phyloP scores from a whole-genome alignment of 345 rosid genomes.

The Linum trigynum region DNA sequence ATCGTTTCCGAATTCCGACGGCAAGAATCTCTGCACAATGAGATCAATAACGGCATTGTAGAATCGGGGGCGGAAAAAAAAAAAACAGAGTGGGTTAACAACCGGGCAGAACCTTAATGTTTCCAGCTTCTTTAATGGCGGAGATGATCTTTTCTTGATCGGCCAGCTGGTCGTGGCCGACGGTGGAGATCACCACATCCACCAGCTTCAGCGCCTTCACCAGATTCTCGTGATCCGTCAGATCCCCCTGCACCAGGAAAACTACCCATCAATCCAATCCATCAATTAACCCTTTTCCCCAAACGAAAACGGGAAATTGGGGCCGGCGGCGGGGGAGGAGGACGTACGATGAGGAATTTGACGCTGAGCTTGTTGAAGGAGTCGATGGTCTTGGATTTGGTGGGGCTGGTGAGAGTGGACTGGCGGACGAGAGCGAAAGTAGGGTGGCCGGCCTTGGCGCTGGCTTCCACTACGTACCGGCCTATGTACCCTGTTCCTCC shows the following conservation, averaged over 20 bases:
- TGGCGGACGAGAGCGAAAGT: slow-evolving; percentile 11
- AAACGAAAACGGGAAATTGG: not conserved
- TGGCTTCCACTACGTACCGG: slow-evolving; percentile 8
- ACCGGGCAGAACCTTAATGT: slow-evolving; percentile 42
- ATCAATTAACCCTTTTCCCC: not conserved
- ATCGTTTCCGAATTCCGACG: slow-evolving; percentile 1
- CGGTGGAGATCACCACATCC: slow-evolving; percentile 72
- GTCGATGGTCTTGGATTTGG: not conserved
- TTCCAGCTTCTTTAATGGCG: slow-evolving; percentile 84
- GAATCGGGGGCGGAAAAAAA: not conserved
- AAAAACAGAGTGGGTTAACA: not conserved
- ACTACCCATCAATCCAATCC: not conserved
- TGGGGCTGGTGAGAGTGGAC: slow-evolving; percentile 7
- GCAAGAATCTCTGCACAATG: slow-evolving; percentile 3
- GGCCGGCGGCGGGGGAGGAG: not conserved
- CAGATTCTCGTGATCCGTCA: slow-evolving; percentile 56
- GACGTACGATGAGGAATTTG: slow-evolving; percentile 5
- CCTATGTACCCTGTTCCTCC: slow-evolving; percentile 16
- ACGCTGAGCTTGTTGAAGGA: slow-evolving; percentile 6
- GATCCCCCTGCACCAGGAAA: slow-evolving; percentile 36
- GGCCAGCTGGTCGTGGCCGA: slow-evolving; percentile 36
- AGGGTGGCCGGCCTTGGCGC: slow-evolving; percentile 15
- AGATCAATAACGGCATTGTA: not conserved
- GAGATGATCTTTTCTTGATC: slow-evolving; percentile 73
- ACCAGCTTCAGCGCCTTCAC: slow-evolving; percentile 62